phyloP scores from a whole-genome alignment of 257 asterid species.

The Striga asiatica region DNA sequence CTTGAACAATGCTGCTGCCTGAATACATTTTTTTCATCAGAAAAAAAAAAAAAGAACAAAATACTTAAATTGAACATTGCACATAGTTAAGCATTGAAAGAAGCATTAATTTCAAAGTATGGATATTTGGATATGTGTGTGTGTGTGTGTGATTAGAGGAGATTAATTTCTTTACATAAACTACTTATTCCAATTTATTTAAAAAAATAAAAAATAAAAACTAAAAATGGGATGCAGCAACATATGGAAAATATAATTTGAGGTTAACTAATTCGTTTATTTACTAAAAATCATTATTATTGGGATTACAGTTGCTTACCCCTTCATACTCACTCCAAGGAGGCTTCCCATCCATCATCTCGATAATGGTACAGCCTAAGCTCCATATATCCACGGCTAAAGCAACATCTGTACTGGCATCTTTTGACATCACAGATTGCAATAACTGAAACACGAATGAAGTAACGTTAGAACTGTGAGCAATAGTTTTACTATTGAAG shows the following conservation, averaged over 20 bases:
- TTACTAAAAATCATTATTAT: not conserved
- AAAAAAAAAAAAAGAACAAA: not conserved
- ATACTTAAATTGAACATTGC: not conserved
- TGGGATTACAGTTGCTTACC: slow-evolving; percentile 27
- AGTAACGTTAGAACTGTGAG: slow-evolving; percentile 18
- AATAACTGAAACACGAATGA: slow-evolving; percentile 44
- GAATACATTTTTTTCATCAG: not conserved
- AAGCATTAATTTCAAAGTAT: too few relatives aligned
- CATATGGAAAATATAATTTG: too few relatives aligned
- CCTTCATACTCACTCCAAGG: slow-evolving; percentile 97
- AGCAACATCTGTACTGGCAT: slow-evolving; percentile 37
- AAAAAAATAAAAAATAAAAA: too few relatives aligned
- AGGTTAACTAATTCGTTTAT: too few relatives aligned
- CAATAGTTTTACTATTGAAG: not conserved
- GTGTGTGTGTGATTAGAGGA: too few relatives aligned
- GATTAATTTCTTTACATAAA: too few relatives aligned
- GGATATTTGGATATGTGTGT: too few relatives aligned
- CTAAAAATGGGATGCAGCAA: too few relatives aligned
- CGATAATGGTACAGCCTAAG: slow-evolving; percentile 84
- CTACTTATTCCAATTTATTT: too few relatives aligned
- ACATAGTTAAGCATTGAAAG: not conserved
- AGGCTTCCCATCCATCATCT: slow-evolving; percentile 83
- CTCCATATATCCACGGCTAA: slow-evolving; percentile 89
- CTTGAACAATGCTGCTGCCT: slow-evolving; percentile 91
- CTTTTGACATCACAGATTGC: slow-evolving; percentile 43